These are phyloP conservation scores for Nepenthes alata DNA, from an alignment of 179 eudicot genomes.

Conservation along the genomic window DNA sequence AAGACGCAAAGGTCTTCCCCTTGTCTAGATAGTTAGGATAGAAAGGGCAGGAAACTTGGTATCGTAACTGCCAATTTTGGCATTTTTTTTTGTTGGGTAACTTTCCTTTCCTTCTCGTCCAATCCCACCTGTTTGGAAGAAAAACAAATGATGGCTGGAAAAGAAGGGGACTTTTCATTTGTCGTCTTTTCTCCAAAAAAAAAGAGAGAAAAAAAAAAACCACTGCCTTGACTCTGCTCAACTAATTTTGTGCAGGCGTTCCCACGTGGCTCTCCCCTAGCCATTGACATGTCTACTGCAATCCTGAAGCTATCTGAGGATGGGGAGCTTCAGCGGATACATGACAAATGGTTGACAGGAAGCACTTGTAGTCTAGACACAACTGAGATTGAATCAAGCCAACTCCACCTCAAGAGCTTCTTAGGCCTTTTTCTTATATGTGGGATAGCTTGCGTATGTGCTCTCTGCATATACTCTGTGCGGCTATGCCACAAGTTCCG, in stretches of 20 bases:
- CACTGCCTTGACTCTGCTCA: no score
- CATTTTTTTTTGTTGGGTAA: no score
- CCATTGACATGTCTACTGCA: slow-evolving; percentile 37
- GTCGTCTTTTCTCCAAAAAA: no score
- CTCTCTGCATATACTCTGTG: slow-evolving; percentile 21
- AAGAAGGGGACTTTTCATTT: no score
- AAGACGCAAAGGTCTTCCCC: no score
- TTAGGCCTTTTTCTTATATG: slow-evolving; percentile 31
- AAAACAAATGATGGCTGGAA: no score
- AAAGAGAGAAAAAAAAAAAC: no score
- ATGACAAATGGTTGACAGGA: slow-evolving; percentile 39
- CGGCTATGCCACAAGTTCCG: slow-evolving; percentile 23
- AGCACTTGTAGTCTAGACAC: slow-evolving; percentile 29
- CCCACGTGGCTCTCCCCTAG: slow-evolving; percentile 40
- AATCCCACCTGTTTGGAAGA: no score
- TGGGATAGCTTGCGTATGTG: slow-evolving; percentile 26
- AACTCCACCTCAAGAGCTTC: slow-evolving; percentile 35
- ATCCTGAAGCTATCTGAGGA: slow-evolving; percentile 34
- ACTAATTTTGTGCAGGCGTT: slow-evolving; percentile 21
- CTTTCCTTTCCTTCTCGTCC: no score
- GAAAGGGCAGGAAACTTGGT: no score
- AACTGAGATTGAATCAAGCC: slow-evolving; percentile 37
- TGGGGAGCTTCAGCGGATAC: slow-evolving; percentile 43
- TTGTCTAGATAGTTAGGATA: no score
- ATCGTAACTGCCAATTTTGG: no score